phyloP scores from a whole-genome alignment of 2,329 filamentous ascomycete genomes.

The Whalleya microplaca region DNA sequence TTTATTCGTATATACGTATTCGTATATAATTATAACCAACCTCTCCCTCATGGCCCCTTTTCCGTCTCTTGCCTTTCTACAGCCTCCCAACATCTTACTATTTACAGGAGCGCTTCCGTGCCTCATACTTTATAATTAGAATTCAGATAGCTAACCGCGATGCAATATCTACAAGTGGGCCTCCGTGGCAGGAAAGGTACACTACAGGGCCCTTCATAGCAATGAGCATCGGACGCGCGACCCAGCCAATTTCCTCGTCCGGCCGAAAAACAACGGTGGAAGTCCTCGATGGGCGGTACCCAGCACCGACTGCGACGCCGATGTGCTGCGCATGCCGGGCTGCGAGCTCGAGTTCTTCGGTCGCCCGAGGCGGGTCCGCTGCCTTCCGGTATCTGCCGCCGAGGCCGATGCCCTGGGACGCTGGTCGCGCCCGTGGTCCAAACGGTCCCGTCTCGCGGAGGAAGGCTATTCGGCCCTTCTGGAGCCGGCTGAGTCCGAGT shows the following conservation, averaged over 20 bases:
- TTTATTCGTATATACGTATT: neutral
- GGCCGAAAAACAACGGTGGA: conserved; percentile 1
- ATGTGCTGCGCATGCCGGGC: conserved; percentile 15
- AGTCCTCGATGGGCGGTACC: conserved; percentile 15
- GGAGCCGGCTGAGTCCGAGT: conserved; percentile 1
- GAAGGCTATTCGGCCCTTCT: conserved; percentile 11
- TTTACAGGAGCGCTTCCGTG: neutral
- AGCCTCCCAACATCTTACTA: neutral
- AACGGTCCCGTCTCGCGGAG: neutral
- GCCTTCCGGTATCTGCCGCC: neutral
- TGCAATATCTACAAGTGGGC: conserved; percentile 17
- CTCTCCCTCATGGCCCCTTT: neutral
- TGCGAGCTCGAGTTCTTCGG: conserved; percentile 29
- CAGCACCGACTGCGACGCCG: conserved; percentile 17
- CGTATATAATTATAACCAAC: neutral
- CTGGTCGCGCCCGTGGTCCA: neutral
- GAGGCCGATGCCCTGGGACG: neutral
- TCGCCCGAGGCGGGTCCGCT: conserved; percentile 16
- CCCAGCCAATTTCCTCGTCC: conserved; percentile 21
- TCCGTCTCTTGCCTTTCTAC: neutral
- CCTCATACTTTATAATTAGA: neutral
- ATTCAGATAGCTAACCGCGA: neutral
- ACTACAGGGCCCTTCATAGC: neutral
- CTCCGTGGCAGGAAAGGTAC: conserved; percentile 19
- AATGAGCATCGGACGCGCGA: conserved; percentile 9